Evolutionary conservation across 352 stramenopile species (phyloP), one percentile per base, ranked within the genome.

Genomic region (Peronosclerospora sorghi): DNA sequence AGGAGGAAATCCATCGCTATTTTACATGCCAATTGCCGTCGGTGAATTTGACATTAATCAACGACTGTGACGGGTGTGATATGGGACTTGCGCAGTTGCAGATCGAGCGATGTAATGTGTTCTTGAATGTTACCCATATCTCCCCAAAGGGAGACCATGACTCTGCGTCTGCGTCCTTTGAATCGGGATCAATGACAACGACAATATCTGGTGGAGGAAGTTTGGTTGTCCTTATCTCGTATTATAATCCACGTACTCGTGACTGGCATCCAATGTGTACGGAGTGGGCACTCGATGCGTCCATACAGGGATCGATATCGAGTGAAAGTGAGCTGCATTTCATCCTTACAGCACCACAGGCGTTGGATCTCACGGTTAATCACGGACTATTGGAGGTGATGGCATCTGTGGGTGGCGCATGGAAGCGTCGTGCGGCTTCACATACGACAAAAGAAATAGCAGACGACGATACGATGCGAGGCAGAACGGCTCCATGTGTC

Each of bases 21-120:
- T 74, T 88, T 32, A 89, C 79, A 17, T 81, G 69, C 20, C 74
- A 91, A 17, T 45, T 87, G 20, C 57, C 58, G 13, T 73, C 68
- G 4, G 70, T 91, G 48, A 64, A 59, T 19, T 43, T 92, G 35
- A 89, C 77, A 1, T 35, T 92, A 14, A 87, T 92, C 41, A 92
- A 92, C 32, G 79, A 92, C 51, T 89, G 79, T 45, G 77, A 88
- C 24, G 77, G 75, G 6, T 89, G 79, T 45, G 79, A 92, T 53
- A 92, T 92, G 76, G 77, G 77, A 1, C 71, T 92, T 8, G 51
- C 76, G 8, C 79, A 92, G 43, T 48, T 89, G 23, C 66, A 82
- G 24, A 68, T 87, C 18, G 67, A 82, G 49, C 68, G 64, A 13
- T 83, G 73, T 28, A 70, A 86, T 32, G 34, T 80, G 8, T 91